A percentile compares a stretch with the other conserved stretches of the same genome.
phyloP scores from a whole-genome alignment of 83 land plant genomes.

The Diphasiastrum complanatum region DNA sequence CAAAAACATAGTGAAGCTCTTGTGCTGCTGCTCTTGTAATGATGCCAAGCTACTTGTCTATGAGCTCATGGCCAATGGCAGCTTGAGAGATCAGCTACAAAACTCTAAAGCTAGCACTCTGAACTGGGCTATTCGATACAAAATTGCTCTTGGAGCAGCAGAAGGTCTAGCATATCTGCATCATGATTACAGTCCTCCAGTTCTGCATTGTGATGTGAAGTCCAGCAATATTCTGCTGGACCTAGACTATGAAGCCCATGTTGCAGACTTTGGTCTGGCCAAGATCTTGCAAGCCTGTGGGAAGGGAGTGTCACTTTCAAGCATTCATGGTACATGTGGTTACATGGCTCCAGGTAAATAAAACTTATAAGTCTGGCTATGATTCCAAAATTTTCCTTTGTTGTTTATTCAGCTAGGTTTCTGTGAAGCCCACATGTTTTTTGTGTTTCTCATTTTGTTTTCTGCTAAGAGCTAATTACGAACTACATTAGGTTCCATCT shows the following conservation, averaged over 20 bases:
- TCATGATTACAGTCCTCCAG: neutral
- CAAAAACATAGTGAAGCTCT: too few species aligned
- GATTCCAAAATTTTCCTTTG: too few species aligned
- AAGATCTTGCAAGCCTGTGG: neutral
- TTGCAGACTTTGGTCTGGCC: neutral
- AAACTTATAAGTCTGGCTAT: too few species aligned
- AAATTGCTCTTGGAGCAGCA: neutral
- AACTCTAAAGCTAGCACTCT: neutral
- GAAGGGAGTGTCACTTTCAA: neutral
- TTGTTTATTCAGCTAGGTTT: too few species aligned
- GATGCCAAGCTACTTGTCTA: too few species aligned
- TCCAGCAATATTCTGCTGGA: constrained; percentile 1
- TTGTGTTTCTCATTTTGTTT: too few species aligned
- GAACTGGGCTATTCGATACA: neutral
- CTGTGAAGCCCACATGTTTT: too few species aligned
- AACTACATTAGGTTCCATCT: too few species aligned
- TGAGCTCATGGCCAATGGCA: too few species aligned
- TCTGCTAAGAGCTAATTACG: too few species aligned
- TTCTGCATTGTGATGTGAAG: neutral
- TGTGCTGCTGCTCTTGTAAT: too few species aligned
- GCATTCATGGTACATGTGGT: neutral
- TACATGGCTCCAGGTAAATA: constrained; percentile 1
- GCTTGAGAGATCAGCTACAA: too few species aligned
- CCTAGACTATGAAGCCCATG: neutral
- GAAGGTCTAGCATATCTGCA: neutral